Evolutionary conservation across 2,329 filamentous ascomycete genomes (phyloP), one percentile per base, ranked within the genome.

Genomic region (Cadophora luteo-olivacea): DNA sequence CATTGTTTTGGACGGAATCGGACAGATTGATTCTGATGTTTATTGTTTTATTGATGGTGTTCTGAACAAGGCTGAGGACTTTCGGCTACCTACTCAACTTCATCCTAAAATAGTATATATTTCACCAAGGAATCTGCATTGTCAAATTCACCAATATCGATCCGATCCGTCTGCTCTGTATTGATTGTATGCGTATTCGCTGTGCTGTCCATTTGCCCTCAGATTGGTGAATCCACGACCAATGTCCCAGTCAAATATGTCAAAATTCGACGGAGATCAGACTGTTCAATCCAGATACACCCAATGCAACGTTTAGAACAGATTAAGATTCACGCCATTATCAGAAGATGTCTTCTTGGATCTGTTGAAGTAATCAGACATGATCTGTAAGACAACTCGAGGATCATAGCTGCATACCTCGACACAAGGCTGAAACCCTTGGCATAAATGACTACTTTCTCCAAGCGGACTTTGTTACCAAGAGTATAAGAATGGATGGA

Each of bases 11-110:
- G n/a, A n/a, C n/a, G n/a, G n/a, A n/a, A n/a, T n/a, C n/a, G n/a
- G 22, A 19, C 12, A 12, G 4, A 29, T 14, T 45, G 4, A 25
- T 19, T 16, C 33, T 41, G 33, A 6, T 36, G 32, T 24, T 58
- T 25, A 8, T 9, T 14, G 5, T 12, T 3, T 8, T 24, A 3
- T 24, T 25, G 1, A 25, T n/a, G 3, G 33, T 33, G 55, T 36
- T 58, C 29, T 38, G 19, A 36, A 45, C 33, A 14, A 45, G 57
- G 57, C 57, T 45, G 57, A 45, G 22, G 55, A 33, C 36, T 22
- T 58, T 22, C 11, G 22, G 8, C 11, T 58, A 3, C 19, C 11
- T 58, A 3, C 19, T 16, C 41, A 45, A 45, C 41, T 16, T 16
- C 12, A 45, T 38, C 36, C 36, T 14, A 45, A 45, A 6, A 33